Conservation (phyloP, 805 yeast genomes). For the Starmerella tilneyi region DNA sequence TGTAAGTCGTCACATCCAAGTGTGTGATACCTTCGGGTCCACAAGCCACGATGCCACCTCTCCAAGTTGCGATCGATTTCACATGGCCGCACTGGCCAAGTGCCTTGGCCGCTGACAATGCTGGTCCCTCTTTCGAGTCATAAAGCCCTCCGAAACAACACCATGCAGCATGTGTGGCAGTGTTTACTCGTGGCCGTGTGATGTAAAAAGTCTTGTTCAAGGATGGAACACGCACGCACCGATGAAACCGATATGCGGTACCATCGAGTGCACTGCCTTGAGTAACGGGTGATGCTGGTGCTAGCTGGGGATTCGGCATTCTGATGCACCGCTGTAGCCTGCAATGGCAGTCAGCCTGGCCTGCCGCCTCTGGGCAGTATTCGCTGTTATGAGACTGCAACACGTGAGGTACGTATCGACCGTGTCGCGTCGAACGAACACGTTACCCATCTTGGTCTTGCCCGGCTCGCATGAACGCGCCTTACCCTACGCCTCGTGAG, state of each 20-base stretch:
- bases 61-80: neutral
- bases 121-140: neutral
- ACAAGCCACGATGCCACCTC: conserved; percentile 5
- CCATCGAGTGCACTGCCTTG: no score
- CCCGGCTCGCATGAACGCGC: neutral
- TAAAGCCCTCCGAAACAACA: neutral
- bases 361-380: no score
- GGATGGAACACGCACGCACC: neutral
- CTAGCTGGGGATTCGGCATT: no score
- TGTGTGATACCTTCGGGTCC: conserved; percentile 2
- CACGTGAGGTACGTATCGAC: conserved; percentile 4
- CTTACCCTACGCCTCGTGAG: neutral
- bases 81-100: neutral
- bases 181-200: neutral
- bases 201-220: neutral
- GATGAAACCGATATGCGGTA: neutral
- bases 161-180: neutral
- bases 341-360: no score
- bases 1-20: neutral
- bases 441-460: neutral
- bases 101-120: neutral
- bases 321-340: no score
- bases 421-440: neutral
- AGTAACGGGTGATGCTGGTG: no score
- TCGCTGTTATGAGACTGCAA: no score